These are phyloP conservation scores for Boechera divaricarpa DNA, from an alignment of 345 rosid species.

Conservation along the genomic window DNA sequence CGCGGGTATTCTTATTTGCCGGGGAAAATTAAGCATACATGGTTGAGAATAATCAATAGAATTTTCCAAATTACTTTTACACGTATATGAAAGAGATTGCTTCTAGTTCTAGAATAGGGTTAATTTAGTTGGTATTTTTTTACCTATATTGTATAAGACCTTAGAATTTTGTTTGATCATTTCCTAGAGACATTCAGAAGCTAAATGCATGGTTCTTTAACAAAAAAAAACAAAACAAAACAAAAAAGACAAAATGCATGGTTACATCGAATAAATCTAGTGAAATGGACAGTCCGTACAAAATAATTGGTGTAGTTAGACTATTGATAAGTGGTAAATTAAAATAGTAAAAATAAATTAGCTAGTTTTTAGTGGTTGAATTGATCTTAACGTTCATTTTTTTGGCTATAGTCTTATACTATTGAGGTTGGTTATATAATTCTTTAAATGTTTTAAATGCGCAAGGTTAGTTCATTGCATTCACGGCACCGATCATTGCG, in stretches of 20 bases:
- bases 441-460: background rate
- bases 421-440: background rate
- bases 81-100: slow-evolving; percentile 13
- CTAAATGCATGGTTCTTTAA: background rate
- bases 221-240: no score
- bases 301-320: background rate
- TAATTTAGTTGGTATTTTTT: background rate
- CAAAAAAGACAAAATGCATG: no score
- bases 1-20: slow-evolving; percentile 20
- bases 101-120: slow-evolving; percentile 29
- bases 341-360: background rate
- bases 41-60: slow-evolving; percentile 1
- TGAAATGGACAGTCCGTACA: background rate
- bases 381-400: background rate
- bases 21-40: background rate
- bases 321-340: background rate
- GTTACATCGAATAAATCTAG: no score
- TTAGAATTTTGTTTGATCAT: background rate
- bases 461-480: no score
- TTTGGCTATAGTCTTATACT: no score
- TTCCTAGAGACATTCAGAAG: background rate
- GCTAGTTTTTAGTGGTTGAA: no score
- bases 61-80: slow-evolving; percentile 8
- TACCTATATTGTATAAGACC: background rate
- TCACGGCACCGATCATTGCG: background rate